Percentiles rank a stretch among this genome's conserved stretches.
Evolutionary conservation across 2,329 filamentous ascomycete genomes (phyloP).

Genomic region (Seiridium cupressi): DNA sequence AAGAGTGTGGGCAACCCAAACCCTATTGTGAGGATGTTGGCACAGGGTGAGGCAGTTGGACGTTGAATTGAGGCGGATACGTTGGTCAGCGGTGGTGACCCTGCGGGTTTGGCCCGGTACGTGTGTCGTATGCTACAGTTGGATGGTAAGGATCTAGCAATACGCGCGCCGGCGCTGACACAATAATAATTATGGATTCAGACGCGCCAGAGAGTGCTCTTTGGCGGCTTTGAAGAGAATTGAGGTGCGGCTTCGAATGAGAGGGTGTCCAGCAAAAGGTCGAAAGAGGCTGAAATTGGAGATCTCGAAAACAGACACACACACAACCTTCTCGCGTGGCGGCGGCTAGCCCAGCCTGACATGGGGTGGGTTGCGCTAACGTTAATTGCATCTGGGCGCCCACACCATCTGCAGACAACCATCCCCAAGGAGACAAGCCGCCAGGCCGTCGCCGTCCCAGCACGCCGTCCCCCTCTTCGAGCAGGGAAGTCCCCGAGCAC

Average conservation of each 20-base stretch:
- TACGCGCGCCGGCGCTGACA: too few relatives aligned
- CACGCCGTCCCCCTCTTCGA: background rate
- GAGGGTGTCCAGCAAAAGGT: conserved; percentile 2
- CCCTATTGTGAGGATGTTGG: background rate
- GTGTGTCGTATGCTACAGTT: background rate
- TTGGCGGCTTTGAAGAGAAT: background rate
- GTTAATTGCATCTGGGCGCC: conserved; percentile 4
- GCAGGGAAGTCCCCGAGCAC: background rate
- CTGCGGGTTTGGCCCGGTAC: background rate
- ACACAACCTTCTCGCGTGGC: conserved; percentile 20
- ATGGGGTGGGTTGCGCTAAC: conserved; percentile 5
- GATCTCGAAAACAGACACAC: conserved; percentile 27
- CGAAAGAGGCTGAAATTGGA: conserved; percentile 29
- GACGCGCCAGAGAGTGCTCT: too few relatives aligned
- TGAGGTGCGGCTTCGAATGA: background rate
- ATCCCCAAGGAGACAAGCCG: background rate
- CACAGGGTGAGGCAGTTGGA: background rate
- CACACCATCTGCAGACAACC: background rate
- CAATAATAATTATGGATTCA: too few relatives aligned
- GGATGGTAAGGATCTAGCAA: background rate
- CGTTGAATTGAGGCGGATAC: background rate
- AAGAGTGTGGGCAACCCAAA: background rate
- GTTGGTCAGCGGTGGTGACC: background rate
- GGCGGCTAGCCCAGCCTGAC: conserved; percentile 9
- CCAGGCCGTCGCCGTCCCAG: background rate